A percentile compares a stretch with the other conserved stretches of the same genome.
Evolutionary conservation across 192 early-diverging fungal genomes (phyloP).

Genomic region (Phycomyces blakesleeanus): DNA sequence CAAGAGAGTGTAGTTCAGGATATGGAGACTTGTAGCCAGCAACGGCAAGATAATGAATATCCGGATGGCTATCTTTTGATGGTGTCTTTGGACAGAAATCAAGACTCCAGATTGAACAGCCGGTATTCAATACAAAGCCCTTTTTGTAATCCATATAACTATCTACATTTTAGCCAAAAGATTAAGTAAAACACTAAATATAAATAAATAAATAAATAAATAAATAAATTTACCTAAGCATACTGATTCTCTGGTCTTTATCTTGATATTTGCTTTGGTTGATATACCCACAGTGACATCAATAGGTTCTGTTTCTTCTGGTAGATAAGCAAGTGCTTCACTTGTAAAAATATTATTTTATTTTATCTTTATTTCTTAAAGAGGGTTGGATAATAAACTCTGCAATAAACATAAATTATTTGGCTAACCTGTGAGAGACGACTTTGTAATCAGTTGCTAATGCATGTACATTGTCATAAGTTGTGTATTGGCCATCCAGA

Average conservation of each 20-base stretch:
- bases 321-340: constrained; percentile 12
- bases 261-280: background rate
- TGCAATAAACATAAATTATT: too few species aligned
- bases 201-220: background rate
- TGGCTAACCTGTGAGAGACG: too few species aligned
- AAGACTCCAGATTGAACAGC: constrained; percentile 36
- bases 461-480: too few species aligned
- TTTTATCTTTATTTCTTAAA: background rate
- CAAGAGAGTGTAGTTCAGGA: constrained; percentile 24
- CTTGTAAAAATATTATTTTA: too few species aligned
- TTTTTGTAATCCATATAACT: constrained; percentile 17
- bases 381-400: background rate
- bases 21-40: constrained; percentile 29
- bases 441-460: too few species aligned
- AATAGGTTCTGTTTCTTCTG: background rate
- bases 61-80: background rate
- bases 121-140: constrained; percentile 34
- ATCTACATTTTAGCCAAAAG: background rate
- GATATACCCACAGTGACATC: constrained; percentile 7
- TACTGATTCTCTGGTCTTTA: background rate
- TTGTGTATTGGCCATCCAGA: too few species aligned
- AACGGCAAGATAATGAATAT: constrained; percentile 37
- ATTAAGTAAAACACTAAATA: background rate
- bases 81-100: constrained; percentile 32
- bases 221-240: constrained; percentile 1